phyloP scores from a whole-genome alignment of 208 protist genomes.

The Plasmodiophora brassicae region DNA sequence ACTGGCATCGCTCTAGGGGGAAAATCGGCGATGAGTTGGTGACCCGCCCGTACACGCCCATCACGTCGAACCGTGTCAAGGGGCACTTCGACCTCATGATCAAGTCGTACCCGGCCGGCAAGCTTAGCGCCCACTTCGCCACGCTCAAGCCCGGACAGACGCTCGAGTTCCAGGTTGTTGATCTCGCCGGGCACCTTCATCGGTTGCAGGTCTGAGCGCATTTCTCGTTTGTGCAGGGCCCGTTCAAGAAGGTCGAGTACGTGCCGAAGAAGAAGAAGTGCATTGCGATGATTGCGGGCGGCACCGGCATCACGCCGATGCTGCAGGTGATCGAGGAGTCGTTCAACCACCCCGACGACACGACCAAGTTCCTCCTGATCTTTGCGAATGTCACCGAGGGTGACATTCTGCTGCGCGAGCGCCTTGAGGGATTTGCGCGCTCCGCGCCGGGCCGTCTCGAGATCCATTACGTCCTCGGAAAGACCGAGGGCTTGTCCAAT shows the following conservation, averaged over 20 bases:
- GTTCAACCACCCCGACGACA: not conserved
- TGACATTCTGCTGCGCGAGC: not conserved
- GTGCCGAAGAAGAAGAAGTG: not conserved
- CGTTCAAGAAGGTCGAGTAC: not conserved
- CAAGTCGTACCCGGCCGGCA: constrained; percentile 7
- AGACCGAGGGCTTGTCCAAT: not conserved
- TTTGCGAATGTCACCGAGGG: not conserved
- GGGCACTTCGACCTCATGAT: constrained; percentile 13
- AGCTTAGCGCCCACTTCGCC: not conserved
- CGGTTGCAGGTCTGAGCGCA: not conserved
- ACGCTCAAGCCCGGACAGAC: not conserved
- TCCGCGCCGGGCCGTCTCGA: no score
- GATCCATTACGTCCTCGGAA: not conserved
- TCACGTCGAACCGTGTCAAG: not conserved
- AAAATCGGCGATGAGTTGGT: not conserved
- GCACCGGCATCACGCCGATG: constrained; percentile 32
- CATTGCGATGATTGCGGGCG: constrained; percentile 27
- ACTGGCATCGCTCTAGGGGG: no score
- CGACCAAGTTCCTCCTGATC: not conserved
- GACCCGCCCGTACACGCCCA: constrained; percentile 32
- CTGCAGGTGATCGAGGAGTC: not conserved
- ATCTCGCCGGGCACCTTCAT: not conserved
- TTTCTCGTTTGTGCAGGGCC: constrained; percentile 3
- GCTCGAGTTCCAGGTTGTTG: not conserved
- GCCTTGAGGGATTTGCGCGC: not conserved